These are phyloP conservation scores for Hygrophila difformis DNA, from an alignment of 257 asterid genomes.

Conservation along the genomic window DNA sequence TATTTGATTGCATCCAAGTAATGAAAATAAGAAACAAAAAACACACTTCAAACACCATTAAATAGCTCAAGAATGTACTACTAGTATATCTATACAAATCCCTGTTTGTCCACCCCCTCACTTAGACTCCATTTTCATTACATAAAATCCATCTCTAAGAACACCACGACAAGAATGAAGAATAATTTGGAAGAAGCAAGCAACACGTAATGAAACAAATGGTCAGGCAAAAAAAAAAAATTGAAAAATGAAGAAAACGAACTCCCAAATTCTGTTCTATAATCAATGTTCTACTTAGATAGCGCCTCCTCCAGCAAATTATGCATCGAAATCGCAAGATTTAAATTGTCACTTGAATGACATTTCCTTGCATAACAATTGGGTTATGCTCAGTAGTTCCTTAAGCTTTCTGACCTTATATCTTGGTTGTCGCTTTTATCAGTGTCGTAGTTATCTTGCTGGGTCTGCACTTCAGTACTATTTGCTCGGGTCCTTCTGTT, in stretches of 20 bases:
- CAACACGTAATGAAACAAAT: no score
- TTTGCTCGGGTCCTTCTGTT: slow-evolving; percentile 37
- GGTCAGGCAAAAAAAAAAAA: no score
- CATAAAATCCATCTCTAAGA: no score
- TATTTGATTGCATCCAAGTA: no score
- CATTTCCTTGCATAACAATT: background rate
- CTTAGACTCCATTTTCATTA: no score
- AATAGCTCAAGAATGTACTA: no score
- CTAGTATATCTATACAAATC: no score
- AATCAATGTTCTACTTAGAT: background rate
- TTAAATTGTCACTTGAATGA: background rate
- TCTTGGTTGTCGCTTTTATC: slow-evolving; percentile 66
- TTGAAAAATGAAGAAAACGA: background rate
- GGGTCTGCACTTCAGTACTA: slow-evolving; percentile 40
- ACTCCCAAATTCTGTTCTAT: slow-evolving; percentile 6
- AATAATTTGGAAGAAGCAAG: no score
- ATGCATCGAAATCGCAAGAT: background rate
- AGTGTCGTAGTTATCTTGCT: slow-evolving; percentile 36
- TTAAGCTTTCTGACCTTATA: slow-evolving; percentile 20
- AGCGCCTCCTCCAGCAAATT: slow-evolving; percentile 11
- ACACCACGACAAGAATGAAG: no score
- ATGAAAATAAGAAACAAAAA: no score
- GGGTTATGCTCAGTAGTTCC: slow-evolving; percentile 17
- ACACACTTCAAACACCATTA: no score
- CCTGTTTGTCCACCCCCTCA: no score